Conservation (phyloP, 73 alveolate species). For the Symbiodinium natans region DNA sequence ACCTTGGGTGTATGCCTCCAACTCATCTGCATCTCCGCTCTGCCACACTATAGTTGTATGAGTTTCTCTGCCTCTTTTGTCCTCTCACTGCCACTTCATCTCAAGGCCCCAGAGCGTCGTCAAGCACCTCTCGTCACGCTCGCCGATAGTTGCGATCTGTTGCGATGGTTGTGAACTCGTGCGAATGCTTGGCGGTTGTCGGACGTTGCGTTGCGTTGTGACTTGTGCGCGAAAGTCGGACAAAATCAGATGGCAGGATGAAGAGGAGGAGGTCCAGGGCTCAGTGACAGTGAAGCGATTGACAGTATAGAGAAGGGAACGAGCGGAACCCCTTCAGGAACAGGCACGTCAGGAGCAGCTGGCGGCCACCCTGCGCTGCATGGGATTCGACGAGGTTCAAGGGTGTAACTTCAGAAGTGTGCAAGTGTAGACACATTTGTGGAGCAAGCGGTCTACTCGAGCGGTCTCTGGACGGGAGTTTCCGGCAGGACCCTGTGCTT, state of each 20-base stretch:
- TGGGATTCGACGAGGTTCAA: conserved; percentile 72
- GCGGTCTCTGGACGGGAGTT: not conserved
- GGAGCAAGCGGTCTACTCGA: too few species aligned
- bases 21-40: not conserved
- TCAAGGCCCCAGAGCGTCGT: too few species aligned
- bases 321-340: not conserved
- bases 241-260: too few species aligned
- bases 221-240: too few species aligned
- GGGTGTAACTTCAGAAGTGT: not conserved
- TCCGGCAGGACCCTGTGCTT: not conserved
- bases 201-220: too few species aligned
- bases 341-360: conserved; percentile 86
- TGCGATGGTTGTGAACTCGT: too few species aligned
- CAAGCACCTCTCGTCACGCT: too few species aligned
- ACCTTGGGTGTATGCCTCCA: not conserved
- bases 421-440: not conserved
- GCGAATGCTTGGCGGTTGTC: too few species aligned
- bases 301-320: not conserved
- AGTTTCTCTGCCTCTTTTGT: too few species aligned
- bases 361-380: conserved; percentile 86
- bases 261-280: conserved; percentile 19
- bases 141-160: too few species aligned
- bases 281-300: not conserved
- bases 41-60: not conserved
- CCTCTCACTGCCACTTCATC: too few species aligned